These are phyloP conservation scores for Papiliotrema fonsecae DNA, from an alignment of 1,284 basidiomycete species.

Conservation along the genomic window DNA sequence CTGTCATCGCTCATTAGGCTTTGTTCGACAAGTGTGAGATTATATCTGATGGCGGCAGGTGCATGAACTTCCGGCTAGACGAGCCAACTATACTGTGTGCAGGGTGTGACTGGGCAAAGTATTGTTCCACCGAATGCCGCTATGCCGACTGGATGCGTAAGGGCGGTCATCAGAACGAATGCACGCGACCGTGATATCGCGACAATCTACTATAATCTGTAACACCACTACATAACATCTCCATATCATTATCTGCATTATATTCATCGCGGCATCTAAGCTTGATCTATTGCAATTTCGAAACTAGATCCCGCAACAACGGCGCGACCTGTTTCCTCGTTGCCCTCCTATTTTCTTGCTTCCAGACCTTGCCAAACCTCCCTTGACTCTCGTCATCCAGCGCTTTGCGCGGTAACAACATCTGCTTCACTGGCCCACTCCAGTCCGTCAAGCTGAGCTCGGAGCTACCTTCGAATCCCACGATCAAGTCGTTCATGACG, in stretches of 20 bases:
- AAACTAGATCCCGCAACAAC: slow-evolving; percentile 51
- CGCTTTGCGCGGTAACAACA: slow-evolving; percentile 10
- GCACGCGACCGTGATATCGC: slow-evolving; percentile 6
- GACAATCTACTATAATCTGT: not conserved
- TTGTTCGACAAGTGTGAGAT: too few species aligned
- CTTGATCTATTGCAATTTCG: not conserved
- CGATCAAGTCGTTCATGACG: slow-evolving; percentile 33
- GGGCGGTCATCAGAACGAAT: slow-evolving; percentile 38
- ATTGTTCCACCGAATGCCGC: slow-evolving; percentile 44
- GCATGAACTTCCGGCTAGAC: slow-evolving; percentile 28
- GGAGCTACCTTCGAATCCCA: slow-evolving; percentile 56
- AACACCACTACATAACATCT: not conserved
- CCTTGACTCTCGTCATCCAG: slow-evolving; percentile 19
- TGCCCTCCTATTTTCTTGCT: slow-evolving; percentile 66
- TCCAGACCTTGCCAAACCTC: slow-evolving; percentile 56
- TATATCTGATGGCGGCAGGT: slow-evolving; percentile 20
- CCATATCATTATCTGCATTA: not conserved
- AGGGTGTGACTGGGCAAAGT: slow-evolving; percentile 39
- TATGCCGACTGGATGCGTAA: slow-evolving; percentile 35
- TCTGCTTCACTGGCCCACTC: slow-evolving; percentile 17
- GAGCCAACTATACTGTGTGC: slow-evolving; percentile 19
- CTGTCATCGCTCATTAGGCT: not conserved
- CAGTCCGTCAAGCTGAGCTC: slow-evolving; percentile 54
- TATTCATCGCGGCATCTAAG: not conserved
- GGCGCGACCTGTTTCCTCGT: slow-evolving; percentile 80